Base-by-base conservation (phyloP, 1,284 basidiomycete species). In the Fomitopsis pinicola region DNA sequence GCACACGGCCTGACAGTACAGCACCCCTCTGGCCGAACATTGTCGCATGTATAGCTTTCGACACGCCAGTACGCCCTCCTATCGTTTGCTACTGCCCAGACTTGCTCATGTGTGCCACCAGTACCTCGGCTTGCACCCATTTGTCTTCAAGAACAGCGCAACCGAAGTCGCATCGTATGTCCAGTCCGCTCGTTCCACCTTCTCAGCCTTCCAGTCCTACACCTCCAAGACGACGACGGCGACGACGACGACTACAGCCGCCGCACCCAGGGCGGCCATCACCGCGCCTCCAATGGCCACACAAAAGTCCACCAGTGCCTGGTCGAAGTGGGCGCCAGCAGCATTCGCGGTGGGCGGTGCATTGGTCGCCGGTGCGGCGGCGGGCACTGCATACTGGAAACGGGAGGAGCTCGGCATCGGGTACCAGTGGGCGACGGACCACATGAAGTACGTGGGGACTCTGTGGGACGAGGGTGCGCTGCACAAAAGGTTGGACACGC, bases 381-480 rank as follows among this genome's bases (percentile, higher is more conserved):
- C 90, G n/a, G 90, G 92, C 0, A 85, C 89, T 1, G 92, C 89
- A 5, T 95, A 93, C 69, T 90, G 89, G 74, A 86, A 86, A 62
- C 82, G 89, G 52, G 83, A 88, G 12, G 89, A 93, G 35, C 77
- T 96, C 44, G 82, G 82, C 5, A 80, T 81, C 35, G 86, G 91
- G 2, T 91, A 91, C 69, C 79, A 81, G 15, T 96, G 89, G 87
- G 86, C 89, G 4, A 86, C 83, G 22, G 95, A 97, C 65, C 96
- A 98, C 73, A 86, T 97, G 83, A 90, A 89, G 68, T 98, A 94
- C 73, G 89, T 97, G 15, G 86, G 89, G 44, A 93, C 85, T 64
- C 77, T 98, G 12, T 98, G 95, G 95, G 90, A 97, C 67, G 85
- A 88, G 63, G 78, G 82, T 33, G 80, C 78, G 1, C 76, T 95